These are phyloP conservation scores for Heritiera fomes DNA, from an alignment of 345 rosid species.

Conservation along the genomic window DNA sequence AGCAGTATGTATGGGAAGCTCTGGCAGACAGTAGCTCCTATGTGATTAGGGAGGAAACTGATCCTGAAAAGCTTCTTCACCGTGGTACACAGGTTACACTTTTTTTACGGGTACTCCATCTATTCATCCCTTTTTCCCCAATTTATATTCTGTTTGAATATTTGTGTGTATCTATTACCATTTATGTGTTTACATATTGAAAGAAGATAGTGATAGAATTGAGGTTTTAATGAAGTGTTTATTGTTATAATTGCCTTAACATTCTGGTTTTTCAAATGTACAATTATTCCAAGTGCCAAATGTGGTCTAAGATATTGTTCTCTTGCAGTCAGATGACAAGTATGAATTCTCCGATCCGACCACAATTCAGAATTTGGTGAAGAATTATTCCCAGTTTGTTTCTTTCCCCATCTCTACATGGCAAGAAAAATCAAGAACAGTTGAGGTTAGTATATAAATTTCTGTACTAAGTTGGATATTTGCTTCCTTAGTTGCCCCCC, in stretches of 20 bases:
- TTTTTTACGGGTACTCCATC: constrained; percentile 60
- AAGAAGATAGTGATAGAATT: background rate
- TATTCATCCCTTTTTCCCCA: constrained; percentile 2
- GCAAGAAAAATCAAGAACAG: constrained; percentile 87
- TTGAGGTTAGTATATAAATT: constrained; percentile 62
- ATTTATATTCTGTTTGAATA: background rate
- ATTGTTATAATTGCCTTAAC: background rate
- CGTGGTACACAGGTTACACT: constrained; percentile 97
- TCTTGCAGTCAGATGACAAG: constrained; percentile 81
- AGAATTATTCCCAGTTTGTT: constrained; percentile 96
- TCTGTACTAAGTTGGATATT: background rate
- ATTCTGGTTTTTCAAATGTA: background rate
- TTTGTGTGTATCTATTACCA: background rate
- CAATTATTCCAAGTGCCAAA: background rate
- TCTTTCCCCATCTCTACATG: constrained; percentile 96
- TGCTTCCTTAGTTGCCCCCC: background rate
- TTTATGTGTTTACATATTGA: background rate
- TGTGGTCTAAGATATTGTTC: background rate
- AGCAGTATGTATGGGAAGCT: constrained; percentile 95
- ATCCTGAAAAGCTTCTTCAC: constrained; percentile 67
- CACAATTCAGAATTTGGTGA: constrained; percentile 83
- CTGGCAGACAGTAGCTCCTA: constrained; percentile 88
- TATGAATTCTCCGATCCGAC: constrained; percentile 77
- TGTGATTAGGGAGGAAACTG: constrained; percentile 81
- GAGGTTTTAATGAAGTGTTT: background rate